Conservation (phyloP, 306 rosid genomes). For the Vachellia collinsii region DNA sequence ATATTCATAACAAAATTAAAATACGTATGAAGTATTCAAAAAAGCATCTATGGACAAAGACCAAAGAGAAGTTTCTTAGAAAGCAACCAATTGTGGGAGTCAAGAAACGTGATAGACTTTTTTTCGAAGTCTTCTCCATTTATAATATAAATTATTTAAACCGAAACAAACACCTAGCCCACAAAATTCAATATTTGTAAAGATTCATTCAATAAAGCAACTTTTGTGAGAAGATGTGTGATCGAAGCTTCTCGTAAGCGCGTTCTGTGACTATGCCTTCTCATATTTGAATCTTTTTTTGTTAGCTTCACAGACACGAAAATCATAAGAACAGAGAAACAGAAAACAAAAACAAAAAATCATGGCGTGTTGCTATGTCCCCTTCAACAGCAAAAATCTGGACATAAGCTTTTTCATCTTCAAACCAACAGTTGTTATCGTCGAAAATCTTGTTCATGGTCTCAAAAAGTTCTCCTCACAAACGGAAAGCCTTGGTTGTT, state of each 20-base stretch:
- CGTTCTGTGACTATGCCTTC: conserved; percentile 34
- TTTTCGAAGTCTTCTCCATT: not conserved
- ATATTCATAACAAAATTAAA: too few species aligned
- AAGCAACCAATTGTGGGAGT: conserved; percentile 26
- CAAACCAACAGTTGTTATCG: conserved; percentile 69
- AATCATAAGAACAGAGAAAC: not conserved
- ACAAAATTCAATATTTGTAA: conserved; percentile 40
- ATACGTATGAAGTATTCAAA: not conserved
- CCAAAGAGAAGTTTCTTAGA: conserved; percentile 25
- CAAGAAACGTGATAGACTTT: conserved; percentile 35
- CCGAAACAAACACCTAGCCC: conserved; percentile 13
- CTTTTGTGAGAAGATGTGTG: not conserved
- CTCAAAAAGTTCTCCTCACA: conserved; percentile 63
- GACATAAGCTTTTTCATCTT: conserved; percentile 68
- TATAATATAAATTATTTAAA: not conserved
- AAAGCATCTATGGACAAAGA: not conserved
- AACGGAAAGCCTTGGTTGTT: conserved; percentile 73
- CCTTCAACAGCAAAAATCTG: conserved; percentile 60
- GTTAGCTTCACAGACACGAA: not conserved
- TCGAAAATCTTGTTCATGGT: conserved; percentile 63
- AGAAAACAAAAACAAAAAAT: not conserved
- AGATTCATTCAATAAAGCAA: conserved; percentile 47
- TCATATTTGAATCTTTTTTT: conserved; percentile 24
- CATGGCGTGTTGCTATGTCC: conserved; percentile 66
- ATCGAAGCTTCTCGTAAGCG: conserved; percentile 34